phyloP scores from a whole-genome alignment of 2,329 filamentous ascomycete species.

The Acrodontium crateriforme region DNA sequence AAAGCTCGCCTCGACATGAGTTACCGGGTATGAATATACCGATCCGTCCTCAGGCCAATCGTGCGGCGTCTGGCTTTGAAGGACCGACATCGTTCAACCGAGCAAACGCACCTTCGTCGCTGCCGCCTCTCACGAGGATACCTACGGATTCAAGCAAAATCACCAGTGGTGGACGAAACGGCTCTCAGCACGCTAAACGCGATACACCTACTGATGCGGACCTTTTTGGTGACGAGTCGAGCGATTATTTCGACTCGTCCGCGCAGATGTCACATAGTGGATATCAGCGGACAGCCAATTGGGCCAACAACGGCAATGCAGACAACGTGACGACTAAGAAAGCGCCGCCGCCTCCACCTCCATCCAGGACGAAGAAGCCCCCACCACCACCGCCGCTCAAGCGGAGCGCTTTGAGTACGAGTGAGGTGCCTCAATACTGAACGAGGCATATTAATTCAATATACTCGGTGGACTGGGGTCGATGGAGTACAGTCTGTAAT shows the following conservation, averaged over 20 bases:
- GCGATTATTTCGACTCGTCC: slow-evolving; percentile 29
- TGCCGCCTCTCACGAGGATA: slow-evolving; percentile 35
- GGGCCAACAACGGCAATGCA: slow-evolving; percentile 21
- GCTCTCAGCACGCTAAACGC: slow-evolving; percentile 29
- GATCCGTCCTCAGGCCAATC: slow-evolving; percentile 31
- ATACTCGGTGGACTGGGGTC: neutral
- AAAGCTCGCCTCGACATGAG: slow-evolving; percentile 28
- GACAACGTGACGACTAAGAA: slow-evolving; percentile 37
- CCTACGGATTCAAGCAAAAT: slow-evolving; percentile 42
- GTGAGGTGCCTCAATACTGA: slow-evolving; percentile 20
- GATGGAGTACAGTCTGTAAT: too few species aligned
- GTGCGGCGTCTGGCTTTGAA: slow-evolving; percentile 42
- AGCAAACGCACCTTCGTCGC: slow-evolving; percentile 36
- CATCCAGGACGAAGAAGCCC: slow-evolving; percentile 48
- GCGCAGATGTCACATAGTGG: slow-evolving; percentile 12
- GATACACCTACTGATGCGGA: slow-evolving; percentile 23
- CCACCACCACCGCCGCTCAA: slow-evolving; percentile 52
- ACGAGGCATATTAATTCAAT: neutral
- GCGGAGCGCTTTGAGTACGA: slow-evolving; percentile 35
- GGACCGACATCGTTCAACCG: slow-evolving; percentile 34
- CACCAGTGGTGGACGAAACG: slow-evolving; percentile 32
- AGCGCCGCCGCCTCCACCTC: slow-evolving; percentile 48
- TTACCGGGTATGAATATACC: slow-evolving; percentile 30
- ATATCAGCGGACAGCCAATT: slow-evolving; percentile 38
- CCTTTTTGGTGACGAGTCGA: slow-evolving; percentile 40